Base-by-base conservation (phyloP, 768 basidiomycete genomes). In the Phaeolepiota aurea region DNA sequence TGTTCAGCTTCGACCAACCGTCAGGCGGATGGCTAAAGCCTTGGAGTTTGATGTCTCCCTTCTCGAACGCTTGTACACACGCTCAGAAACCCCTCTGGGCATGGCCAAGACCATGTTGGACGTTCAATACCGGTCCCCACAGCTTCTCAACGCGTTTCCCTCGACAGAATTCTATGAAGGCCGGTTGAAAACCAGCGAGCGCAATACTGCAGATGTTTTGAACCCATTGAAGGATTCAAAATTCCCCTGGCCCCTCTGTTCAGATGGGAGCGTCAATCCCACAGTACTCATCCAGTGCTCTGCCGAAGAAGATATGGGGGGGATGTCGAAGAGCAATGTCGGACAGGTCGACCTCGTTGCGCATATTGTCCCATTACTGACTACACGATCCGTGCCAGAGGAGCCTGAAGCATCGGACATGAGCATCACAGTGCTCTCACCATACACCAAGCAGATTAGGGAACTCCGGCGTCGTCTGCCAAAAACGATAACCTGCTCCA, bases 1-100 rank as follows among this genome's bases (percentile, higher is more conserved):
- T 43, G 79, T 82, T 16, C 82, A 84, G 53, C 64, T 83, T 5
- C 70, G 81, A 2, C 82, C 79, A 0, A 82, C 72, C 0, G 82
- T 82, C 13, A 61, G 69, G 41, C 68, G 71, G 4, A 74, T 81
- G 69, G 77, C 69, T 0, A 72, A 71, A 40, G 68, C 67, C 0
- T 58, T 82, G 2, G 60, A 76, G 47, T 75, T 68, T 20, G 80
- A 83, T 33, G 62, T 76, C 3, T 82, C 81, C 3, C 60, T 82
- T 13, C 56, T 84, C 31, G 80, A 84, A 51, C 56, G 78, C 23
- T 59, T 82, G 0, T 82, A 79, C 43, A 71, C 61, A 0, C 63
- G 66, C 15, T 25, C 32, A 0, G 50, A 54, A 12, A 44, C 56
- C 5, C 39, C 47, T 14, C 47, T 55, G 0, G 64, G 61, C 3